Percentiles rank a stretch among this genome's conserved stretches.
phyloP scores from a whole-genome alignment of 345 rosid species.

The Eucalyptus albens region DNA sequence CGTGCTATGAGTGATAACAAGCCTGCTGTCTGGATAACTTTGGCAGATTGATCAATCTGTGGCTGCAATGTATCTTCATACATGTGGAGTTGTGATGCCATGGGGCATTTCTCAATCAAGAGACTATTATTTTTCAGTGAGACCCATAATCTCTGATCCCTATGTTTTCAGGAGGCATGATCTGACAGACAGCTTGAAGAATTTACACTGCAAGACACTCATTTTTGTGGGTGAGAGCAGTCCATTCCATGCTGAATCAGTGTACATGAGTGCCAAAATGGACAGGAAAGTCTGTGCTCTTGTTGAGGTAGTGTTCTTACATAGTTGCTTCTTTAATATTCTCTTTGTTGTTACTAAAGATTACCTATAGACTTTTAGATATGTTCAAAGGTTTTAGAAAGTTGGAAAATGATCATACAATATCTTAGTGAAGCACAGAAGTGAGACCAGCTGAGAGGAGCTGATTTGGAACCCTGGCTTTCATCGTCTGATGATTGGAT shows the following conservation, averaged over 20 bases:
- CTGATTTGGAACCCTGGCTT: not conserved
- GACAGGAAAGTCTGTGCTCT: constrained; percentile 32
- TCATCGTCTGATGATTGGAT: not conserved
- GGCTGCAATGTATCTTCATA: not conserved
- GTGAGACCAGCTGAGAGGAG: not conserved
- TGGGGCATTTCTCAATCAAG: not conserved
- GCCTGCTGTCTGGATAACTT: not conserved
- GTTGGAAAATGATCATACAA: not conserved
- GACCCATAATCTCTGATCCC: not conserved
- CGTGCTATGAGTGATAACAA: not conserved
- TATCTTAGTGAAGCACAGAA: not conserved
- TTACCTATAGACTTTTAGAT: not conserved
- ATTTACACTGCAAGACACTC: constrained; percentile 35
- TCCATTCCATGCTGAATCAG: constrained; percentile 34
- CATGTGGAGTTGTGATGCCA: not conserved
- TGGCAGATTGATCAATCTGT: not conserved
- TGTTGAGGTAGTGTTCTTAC: constrained; percentile 27
- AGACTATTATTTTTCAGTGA: not conserved
- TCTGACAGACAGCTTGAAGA: constrained; percentile 35
- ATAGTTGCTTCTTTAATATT: not conserved
- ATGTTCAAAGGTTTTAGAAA: not conserved
- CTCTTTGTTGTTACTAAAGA: not conserved
- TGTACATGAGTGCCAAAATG: constrained; percentile 33
- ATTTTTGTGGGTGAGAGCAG: constrained; percentile 53
- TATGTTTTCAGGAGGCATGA: constrained; percentile 37